These are phyloP conservation scores for Paramyrothecium sp. DNA, from an alignment of 2,329 filamentous ascomycete species.

Conservation along the genomic window DNA sequence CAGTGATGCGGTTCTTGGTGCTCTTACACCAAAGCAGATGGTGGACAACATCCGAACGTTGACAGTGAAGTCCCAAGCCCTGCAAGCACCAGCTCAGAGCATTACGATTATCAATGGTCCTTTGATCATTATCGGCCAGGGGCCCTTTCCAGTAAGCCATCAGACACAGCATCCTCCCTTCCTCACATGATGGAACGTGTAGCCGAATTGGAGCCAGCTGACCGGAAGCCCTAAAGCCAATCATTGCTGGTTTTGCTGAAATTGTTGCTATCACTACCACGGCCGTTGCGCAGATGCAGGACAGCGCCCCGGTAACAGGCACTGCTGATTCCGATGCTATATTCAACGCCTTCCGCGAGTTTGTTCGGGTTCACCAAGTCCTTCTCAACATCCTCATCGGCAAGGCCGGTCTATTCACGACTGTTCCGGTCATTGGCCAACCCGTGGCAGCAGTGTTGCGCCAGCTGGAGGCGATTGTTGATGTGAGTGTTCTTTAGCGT, in stretches of 20 bases:
- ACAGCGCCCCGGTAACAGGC: background rate
- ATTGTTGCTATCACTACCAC: conserved; percentile 21
- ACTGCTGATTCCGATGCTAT: conserved; percentile 14
- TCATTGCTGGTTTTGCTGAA: conserved; percentile 26
- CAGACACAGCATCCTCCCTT: background rate
- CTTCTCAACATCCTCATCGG: conserved; percentile 32
- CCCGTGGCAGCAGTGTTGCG: conserved; percentile 24
- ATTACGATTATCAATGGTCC: conserved; percentile 23
- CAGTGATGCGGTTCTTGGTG: background rate
- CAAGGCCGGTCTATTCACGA: conserved; percentile 25
- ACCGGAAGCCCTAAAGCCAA: conserved; percentile 9
- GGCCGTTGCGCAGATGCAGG: conserved; percentile 14
- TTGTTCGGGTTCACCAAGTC: conserved; percentile 26
- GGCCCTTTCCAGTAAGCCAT: conserved; percentile 28
- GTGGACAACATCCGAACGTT: conserved; percentile 19
- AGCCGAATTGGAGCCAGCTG: background rate
- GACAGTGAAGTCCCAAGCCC: conserved; percentile 19
- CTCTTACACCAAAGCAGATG: conserved; percentile 9
- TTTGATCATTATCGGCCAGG: conserved; percentile 21
- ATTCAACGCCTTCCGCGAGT: conserved; percentile 24
- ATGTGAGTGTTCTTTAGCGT: conserved; percentile 16
- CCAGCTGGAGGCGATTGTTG: conserved; percentile 17
- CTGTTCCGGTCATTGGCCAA: conserved; percentile 23
- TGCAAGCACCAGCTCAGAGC: conserved; percentile 21
- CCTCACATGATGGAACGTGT: background rate